Percentiles rank a stretch among this genome's conserved stretches.
These are phyloP conservation scores for Solanum tarapatanum DNA, from an alignment of 257 asterid species.

Conservation along the genomic window DNA sequence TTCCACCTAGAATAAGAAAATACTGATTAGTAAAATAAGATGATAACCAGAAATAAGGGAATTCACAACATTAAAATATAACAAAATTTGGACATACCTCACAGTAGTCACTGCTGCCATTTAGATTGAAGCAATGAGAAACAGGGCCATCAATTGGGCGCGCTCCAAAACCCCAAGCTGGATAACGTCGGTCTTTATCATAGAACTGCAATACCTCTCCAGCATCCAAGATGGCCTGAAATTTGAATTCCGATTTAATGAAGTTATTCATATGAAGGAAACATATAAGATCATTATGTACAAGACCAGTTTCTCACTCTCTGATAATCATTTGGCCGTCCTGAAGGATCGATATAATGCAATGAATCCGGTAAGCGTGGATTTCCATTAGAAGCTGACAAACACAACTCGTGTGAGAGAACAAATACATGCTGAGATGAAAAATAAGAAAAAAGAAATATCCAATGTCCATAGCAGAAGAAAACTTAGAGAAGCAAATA, in stretches of 20 bases:
- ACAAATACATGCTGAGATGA: not conserved
- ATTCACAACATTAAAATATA: not conserved
- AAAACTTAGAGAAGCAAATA: not conserved
- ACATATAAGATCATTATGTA: not conserved
- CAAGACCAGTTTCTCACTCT: slow-evolving; percentile 48
- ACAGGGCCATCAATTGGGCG: slow-evolving; percentile 97
- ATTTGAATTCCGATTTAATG: slow-evolving; percentile 3
- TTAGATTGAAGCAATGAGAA: slow-evolving; percentile 94
- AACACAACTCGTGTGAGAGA: not conserved
- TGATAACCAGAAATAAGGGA: not conserved
- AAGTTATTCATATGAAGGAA: not conserved
- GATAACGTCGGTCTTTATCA: slow-evolving; percentile 74
- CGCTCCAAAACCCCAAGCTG: slow-evolving; percentile 99
- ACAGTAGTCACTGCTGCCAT: slow-evolving; percentile 76
- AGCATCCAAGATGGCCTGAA: slow-evolving; percentile 77
- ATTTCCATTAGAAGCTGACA: slow-evolving; percentile 96
- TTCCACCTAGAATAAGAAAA: slow-evolving; percentile 52
- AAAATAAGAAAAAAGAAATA: not conserved
- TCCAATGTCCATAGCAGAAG: not conserved
- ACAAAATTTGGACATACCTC: slow-evolving; percentile 41
- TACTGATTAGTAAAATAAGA: not conserved
- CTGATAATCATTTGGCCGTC: slow-evolving; percentile 87
- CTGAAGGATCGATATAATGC: slow-evolving; percentile 91
- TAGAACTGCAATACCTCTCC: slow-evolving; percentile 90
- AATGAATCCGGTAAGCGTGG: slow-evolving; percentile 92